Percentiles rank a stretch among this genome's conserved stretches.
Evolutionary conservation across 192 early-diverging fungal genomes (phyloP).

Genomic region (Endogone sp.): DNA sequence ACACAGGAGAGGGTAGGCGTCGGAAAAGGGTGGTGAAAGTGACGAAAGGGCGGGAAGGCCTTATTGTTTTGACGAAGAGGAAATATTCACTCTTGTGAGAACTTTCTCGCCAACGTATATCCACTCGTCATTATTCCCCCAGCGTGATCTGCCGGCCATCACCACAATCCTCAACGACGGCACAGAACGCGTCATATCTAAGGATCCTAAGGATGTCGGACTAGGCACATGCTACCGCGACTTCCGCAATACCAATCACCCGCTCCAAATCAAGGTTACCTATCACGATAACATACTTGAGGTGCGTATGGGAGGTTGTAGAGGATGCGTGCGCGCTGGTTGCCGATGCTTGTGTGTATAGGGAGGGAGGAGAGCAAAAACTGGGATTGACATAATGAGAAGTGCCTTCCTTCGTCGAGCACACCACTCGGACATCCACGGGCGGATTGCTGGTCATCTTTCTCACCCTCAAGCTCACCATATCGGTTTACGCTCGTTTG

Average conservation of each 20-base stretch:
- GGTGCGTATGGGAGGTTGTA: conserved; percentile 14
- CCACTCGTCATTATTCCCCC: no score
- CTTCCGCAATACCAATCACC: conserved; percentile 59
- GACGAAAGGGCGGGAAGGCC: no score
- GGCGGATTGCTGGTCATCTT: no score
- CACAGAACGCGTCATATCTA: conserved; percentile 14
- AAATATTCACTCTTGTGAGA: no score
- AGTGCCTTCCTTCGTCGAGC: no score
- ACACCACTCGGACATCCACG: no score
- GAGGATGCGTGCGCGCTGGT: no score
- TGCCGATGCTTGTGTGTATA: no score
- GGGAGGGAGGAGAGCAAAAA: background rate
- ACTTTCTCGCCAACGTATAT: background rate
- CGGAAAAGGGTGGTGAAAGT: background rate
- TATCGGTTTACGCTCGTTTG: background rate
- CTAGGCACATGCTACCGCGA: conserved; percentile 55
- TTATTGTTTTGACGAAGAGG: no score
- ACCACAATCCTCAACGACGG: conserved; percentile 69
- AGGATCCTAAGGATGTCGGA: conserved; percentile 36
- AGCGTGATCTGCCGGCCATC: conserved; percentile 31
- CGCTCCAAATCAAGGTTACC: conserved; percentile 51
- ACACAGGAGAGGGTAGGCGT: conserved; percentile 13
- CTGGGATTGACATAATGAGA: no score
- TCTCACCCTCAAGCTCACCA: no score
- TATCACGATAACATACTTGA: conserved; percentile 55